Base-by-base conservation (phyloP, 805 yeast species). In the Teunomyces lycoperdinae region DNA sequence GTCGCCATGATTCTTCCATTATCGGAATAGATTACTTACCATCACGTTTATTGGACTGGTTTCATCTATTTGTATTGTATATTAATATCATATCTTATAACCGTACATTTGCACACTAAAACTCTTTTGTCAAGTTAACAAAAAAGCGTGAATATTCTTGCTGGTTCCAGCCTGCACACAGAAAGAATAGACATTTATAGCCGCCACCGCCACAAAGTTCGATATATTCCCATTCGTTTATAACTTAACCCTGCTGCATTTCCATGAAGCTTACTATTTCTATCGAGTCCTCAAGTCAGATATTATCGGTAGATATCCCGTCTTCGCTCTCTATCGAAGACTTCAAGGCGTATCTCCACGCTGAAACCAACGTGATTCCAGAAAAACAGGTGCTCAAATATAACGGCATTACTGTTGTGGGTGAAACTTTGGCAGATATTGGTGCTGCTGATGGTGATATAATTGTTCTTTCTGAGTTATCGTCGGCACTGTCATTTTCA, bases 341-440 rank as follows among this genome's bases (percentile, higher is more conserved):
- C 61, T 76, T 91, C 54, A 75, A 79, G 50, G 95, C 92, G 0
- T 81, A 85, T 53, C 60, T 90, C 8, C 85, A 84, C 50, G 81
- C 85, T 1, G 96, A 89, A 58, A 77, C 89, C 7, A 76, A 71
- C 10, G 75, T 85, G 44, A 67, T 71, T 9, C 66, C 76, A 3
- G 56, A 61, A 0, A 56, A 66, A 11, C 87, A 85, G 58, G 63
- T 70, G n/a, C 56, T 89, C 42, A 60, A 70, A 17, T 71, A 70
- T 55, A 76, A 83, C 51, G 77, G 78, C 49, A 67, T 67, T 24
- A 57, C 65, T 4, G 55, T 87, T 31, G 47, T 54, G 2, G 43
- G 60, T 3, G 62, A 61, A 41, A 66, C 80, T 1, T 65, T 90
- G 42, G 61, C 64, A 9, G 74, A 74, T 9, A 62, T 80, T 39